These are phyloP conservation scores for Gymnopilus dilepis DNA, from an alignment of 768 basidiomycete genomes.

Conservation along the genomic window DNA sequence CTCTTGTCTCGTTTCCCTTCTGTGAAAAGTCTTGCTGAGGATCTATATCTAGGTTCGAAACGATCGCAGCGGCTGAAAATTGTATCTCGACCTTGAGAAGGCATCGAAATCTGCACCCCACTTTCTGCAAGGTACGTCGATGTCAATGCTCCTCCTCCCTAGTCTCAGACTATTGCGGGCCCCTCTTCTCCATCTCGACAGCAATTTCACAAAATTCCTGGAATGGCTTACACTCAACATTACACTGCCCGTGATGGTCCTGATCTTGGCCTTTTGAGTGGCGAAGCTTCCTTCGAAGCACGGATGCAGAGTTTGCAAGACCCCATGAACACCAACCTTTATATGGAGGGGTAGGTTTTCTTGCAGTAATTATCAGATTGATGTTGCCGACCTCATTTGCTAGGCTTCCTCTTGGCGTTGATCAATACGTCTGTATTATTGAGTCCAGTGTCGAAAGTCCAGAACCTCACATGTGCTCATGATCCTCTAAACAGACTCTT, in stretches of 20 bases:
- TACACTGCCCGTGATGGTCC: conserved; percentile 23
- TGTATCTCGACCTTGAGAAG: conserved; percentile 75
- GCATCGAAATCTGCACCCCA: conserved; percentile 82
- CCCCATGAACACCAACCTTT: conserved; percentile 72
- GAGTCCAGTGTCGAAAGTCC: background rate
- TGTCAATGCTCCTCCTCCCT: conserved; percentile 10
- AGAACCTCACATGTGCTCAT: background rate
- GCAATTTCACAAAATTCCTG: conserved; percentile 82
- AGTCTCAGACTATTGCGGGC: conserved; percentile 1
- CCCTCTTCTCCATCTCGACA: conserved; percentile 20
- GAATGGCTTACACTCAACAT: conserved; percentile 63
- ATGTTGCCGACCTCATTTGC: background rate
- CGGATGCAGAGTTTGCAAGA: conserved; percentile 80
- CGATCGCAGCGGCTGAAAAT: conserved; percentile 68
- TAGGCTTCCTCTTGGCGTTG: conserved; percentile 72
- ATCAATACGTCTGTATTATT: conserved; percentile 57
- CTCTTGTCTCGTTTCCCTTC: background rate
- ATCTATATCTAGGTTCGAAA: conserved; percentile 58
- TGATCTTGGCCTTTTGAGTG: conserved; percentile 20
- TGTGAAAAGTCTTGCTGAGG: background rate
- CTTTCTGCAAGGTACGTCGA: conserved; percentile 75
- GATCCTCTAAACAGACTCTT: conserved; percentile 52
- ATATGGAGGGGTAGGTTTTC: conserved; percentile 72
- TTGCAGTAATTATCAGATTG: too few relatives aligned
- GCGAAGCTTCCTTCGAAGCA: conserved; percentile 65